phyloP scores from a whole-genome alignment of 2,329 filamentous ascomycete genomes.

The Colletotrichum sp. region DNA sequence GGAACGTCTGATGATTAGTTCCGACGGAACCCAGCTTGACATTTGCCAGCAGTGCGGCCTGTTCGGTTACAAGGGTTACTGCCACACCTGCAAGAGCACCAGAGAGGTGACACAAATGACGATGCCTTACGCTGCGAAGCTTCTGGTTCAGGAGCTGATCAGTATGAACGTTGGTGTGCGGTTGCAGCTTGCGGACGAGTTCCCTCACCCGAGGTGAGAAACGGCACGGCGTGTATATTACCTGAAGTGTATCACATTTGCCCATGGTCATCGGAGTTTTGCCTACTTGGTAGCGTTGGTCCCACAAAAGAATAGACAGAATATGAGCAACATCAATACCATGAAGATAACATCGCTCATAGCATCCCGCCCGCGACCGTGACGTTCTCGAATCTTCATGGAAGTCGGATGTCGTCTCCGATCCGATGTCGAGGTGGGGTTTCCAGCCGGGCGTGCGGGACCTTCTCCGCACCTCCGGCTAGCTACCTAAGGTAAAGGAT shows the following conservation, averaged over 20 bases:
- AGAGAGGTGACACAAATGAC: constrained; percentile 88
- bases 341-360: not conserved
- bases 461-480: constrained; percentile 6
- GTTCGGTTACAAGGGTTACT: constrained; percentile 95
- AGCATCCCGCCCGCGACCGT: not conserved
- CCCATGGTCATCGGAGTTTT: constrained; percentile 10
- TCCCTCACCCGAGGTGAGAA: constrained; percentile 64
- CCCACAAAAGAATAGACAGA: not conserved
- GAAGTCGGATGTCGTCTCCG: not conserved
- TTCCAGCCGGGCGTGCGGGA: not conserved
- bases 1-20: constrained; percentile 93
- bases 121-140: constrained; percentile 96
- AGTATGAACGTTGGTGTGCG: constrained; percentile 99
- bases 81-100: constrained; percentile 87
- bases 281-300: not conserved
- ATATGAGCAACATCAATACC: not conserved
- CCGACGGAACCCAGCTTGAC: constrained; percentile 88
- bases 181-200: constrained; percentile 91
- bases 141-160: constrained; percentile 93
- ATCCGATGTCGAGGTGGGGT: not conserved
- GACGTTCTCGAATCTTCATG: not conserved
- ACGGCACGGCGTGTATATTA: not conserved
- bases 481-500: not conserved
- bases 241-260: not conserved
- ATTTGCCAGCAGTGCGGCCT: constrained; percentile 93